Percentiles rank a stretch among this genome's conserved stretches.
Evolutionary conservation across 345 rosid genomes (phyloP).

Genomic region (thale cress (Arabidopsis thaliana)): DNA sequence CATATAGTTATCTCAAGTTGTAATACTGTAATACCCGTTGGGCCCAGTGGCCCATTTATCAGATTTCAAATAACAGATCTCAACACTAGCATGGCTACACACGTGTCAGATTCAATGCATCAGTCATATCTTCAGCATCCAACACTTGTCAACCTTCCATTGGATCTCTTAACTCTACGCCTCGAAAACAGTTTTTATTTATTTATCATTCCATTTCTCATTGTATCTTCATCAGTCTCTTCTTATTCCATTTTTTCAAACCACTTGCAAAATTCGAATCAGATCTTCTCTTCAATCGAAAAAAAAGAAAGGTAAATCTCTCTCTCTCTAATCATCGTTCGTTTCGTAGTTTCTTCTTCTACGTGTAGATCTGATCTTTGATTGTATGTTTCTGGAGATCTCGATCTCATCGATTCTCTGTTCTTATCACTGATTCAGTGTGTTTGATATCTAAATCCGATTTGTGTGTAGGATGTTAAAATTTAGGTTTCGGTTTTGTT

Average conservation of each 20-base stretch:
- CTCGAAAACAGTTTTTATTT: conserved; percentile 31
- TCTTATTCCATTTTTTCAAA: conserved; percentile 8
- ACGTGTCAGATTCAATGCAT: conserved; percentile 19
- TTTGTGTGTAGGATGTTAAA: conserved; percentile 11
- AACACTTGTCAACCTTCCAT: conserved; percentile 21
- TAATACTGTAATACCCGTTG: not conserved
- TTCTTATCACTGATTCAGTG: conserved; percentile 7
- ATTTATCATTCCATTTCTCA: not conserved
- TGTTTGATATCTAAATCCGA: not conserved
- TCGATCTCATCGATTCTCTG: conserved; percentile 20
- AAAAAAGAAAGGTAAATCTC: conserved; percentile 20
- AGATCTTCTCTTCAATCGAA: conserved; percentile 33
- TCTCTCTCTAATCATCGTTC: conserved; percentile 21
- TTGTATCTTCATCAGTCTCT: conserved; percentile 22
- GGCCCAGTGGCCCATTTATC: conserved; percentile 21
- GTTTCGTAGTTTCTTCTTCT: not conserved
- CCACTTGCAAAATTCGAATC: conserved; percentile 26
- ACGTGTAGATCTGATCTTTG: conserved; percentile 18
- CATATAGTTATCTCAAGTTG: no score
- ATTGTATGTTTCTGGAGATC: not conserved
- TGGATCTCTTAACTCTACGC: conserved; percentile 29
- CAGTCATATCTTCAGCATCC: not conserved
- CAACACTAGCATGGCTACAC: conserved; percentile 15
- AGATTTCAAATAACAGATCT: not conserved
- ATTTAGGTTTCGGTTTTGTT: not conserved